These are phyloP conservation scores for Zizania latifolia DNA, from an alignment of 176 grass and related monocot species.

Conservation along the genomic window DNA sequence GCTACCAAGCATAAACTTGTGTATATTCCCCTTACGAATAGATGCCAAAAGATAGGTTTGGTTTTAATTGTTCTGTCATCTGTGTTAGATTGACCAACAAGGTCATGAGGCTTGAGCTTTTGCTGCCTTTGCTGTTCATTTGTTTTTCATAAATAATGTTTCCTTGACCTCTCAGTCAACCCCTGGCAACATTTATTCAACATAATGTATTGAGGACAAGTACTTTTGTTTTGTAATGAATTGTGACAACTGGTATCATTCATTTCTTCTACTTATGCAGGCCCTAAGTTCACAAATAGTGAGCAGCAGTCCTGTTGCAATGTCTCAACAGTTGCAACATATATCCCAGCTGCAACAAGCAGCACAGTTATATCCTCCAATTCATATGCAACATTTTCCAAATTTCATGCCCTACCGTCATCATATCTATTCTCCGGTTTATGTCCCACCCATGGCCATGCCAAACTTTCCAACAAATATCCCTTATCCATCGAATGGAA, in stretches of 20 bases:
- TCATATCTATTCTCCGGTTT: constrained; percentile 64
- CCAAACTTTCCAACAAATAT: constrained; percentile 63
- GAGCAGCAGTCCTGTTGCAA: constrained; percentile 35
- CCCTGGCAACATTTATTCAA: neutral
- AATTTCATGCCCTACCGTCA: constrained; percentile 82
- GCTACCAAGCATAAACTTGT: neutral
- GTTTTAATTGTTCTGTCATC: neutral
- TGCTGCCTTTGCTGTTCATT: neutral
- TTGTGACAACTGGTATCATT: neutral
- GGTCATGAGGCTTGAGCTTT: neutral
- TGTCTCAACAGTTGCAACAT: constrained; percentile 48
- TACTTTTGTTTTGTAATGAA: constrained; percentile 2
- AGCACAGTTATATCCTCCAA: constrained; percentile 61
- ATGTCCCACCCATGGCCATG: constrained; percentile 64
- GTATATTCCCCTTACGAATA: neutral
- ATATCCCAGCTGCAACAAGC: constrained; percentile 52
- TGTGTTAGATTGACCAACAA: neutral
- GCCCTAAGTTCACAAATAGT: constrained; percentile 37
- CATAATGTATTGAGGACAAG: neutral
- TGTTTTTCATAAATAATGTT: neutral
- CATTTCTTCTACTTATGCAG: constrained; percentile 25
- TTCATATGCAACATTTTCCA: constrained; percentile 64
- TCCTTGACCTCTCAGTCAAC: neutral
- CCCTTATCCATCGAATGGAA: constrained; percentile 61
- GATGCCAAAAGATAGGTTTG: neutral